Percentiles rank a stretch among this genome's conserved stretches.
phyloP scores from a whole-genome alignment of 2,329 filamentous ascomycete species.

The Ophidiomyces ophidiicola region DNA sequence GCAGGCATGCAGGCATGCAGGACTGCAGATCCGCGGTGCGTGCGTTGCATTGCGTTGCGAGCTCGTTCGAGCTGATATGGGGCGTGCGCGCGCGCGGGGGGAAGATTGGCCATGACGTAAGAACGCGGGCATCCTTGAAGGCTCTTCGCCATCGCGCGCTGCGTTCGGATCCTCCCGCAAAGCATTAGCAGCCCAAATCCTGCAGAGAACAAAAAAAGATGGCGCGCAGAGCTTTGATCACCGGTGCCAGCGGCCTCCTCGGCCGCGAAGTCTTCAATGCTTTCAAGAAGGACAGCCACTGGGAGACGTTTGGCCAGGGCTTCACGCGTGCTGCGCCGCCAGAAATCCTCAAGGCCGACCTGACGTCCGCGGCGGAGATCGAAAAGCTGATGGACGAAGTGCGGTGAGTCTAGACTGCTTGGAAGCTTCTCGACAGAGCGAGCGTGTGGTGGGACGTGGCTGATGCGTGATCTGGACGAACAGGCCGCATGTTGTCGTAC shows the following conservation, averaged over 20 bases:
- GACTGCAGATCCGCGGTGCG: too few species aligned
- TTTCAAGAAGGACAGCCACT: slow-evolving; percentile 51
- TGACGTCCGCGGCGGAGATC: slow-evolving; percentile 37
- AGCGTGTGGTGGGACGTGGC: background rate
- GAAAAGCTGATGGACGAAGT: slow-evolving; percentile 39
- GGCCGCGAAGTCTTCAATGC: slow-evolving; percentile 64
- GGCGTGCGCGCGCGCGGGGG: too few species aligned
- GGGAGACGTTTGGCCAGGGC: slow-evolving; percentile 61
- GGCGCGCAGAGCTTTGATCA: slow-evolving; percentile 54
- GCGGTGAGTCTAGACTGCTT: slow-evolving; percentile 31
- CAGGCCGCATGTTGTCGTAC: slow-evolving; percentile 65
- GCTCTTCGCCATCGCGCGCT: too few species aligned
- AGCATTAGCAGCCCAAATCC: background rate
- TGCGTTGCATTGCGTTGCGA: too few species aligned
- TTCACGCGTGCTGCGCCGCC: slow-evolving; percentile 56
- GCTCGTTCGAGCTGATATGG: too few species aligned
- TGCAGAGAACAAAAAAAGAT: slow-evolving; percentile 18
- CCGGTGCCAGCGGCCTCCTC: slow-evolving; percentile 72
- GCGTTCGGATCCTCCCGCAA: too few species aligned
- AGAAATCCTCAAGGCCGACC: slow-evolving; percentile 48
- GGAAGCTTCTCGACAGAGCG: background rate
- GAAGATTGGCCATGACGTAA: too few species aligned
- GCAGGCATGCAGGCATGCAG: too few species aligned
- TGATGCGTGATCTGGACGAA: background rate
- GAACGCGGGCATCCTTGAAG: too few species aligned